Evolutionary conservation across 108 stramenopile genomes (phyloP).

Genomic region (Skeletonema potamos): DNA sequence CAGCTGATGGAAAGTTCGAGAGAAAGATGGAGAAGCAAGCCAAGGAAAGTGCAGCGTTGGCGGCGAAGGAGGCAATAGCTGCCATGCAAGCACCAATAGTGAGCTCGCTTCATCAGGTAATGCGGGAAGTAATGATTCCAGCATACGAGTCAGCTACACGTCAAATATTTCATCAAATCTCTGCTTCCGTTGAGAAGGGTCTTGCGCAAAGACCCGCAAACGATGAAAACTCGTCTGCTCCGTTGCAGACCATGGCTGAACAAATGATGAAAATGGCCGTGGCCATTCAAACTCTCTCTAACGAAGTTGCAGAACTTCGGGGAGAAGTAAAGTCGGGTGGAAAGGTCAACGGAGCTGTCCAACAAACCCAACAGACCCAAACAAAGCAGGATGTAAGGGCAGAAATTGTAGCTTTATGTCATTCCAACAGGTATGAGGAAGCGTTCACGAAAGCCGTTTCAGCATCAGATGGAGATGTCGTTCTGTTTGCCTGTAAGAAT

Average conservation of each 20-base stretch:
- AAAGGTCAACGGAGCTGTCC: not conserved
- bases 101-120: constrained; percentile 40
- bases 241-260: constrained; percentile 50
- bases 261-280: constrained; percentile 61
- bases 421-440: constrained; percentile 57
- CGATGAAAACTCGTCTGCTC: constrained; percentile 21
- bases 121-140: constrained; percentile 75
- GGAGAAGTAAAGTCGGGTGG: constrained; percentile 1
- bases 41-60: constrained; percentile 49
- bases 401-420: constrained; percentile 57
- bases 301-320: constrained; percentile 59
- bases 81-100: constrained; percentile 55
- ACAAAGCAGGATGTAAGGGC: constrained; percentile 35
- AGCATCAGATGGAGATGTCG: constrained; percentile 66
- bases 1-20: constrained; percentile 41
- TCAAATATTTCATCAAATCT: constrained; percentile 68
- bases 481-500: constrained; percentile 64
- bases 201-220: constrained; percentile 29
- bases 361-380: not conserved
- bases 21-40: constrained; percentile 46
- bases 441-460: constrained; percentile 84
- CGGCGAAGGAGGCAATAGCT: constrained; percentile 48
- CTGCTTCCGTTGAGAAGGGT: constrained; percentile 43
- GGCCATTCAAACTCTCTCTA: constrained; percentile 52
- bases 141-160: constrained; percentile 68